Evolutionary conservation across 108 stramenopile genomes (phyloP).

Genomic region (Cyclotella cryptica): DNA sequence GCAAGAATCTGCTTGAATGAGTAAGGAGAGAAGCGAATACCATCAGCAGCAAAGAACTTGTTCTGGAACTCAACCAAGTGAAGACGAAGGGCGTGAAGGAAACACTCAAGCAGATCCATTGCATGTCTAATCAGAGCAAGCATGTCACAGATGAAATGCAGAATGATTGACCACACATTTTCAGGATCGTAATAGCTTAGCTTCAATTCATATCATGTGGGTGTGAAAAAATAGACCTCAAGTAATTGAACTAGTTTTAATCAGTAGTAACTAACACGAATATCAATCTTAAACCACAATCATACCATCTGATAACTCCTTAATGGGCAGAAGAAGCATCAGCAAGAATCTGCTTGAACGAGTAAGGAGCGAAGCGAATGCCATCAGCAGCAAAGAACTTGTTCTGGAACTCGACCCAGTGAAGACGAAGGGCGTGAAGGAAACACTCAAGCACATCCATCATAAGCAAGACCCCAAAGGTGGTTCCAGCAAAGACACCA

Average conservation of each 20-base stretch:
- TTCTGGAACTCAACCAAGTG: constrained; percentile 99
- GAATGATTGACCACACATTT: too few relatives aligned
- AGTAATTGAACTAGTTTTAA: too few relatives aligned
- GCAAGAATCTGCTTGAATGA: constrained; percentile 86
- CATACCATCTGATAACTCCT: neutral
- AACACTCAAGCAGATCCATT: constrained; percentile 99
- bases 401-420: constrained; percentile 99
- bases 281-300: neutral
- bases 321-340: constrained; percentile 56
- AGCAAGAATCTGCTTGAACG: constrained; percentile 84
- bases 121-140: too few relatives aligned
- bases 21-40: constrained; percentile 91
- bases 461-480: constrained; percentile 95
- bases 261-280: too few relatives aligned
- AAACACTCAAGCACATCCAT: constrained; percentile 99
- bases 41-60: constrained; percentile 98
- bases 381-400: constrained; percentile 99
- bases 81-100: constrained; percentile 98
- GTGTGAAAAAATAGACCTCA: too few relatives aligned
- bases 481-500: constrained; percentile 95
- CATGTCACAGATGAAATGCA: too few relatives aligned
- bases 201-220: too few relatives aligned
- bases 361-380: constrained; percentile 90
- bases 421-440: constrained; percentile 98
- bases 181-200: too few relatives aligned